These are phyloP conservation scores for Psilocybe cyanescens DNA, from an alignment of 768 basidiomycete species.

Conservation along the genomic window DNA sequence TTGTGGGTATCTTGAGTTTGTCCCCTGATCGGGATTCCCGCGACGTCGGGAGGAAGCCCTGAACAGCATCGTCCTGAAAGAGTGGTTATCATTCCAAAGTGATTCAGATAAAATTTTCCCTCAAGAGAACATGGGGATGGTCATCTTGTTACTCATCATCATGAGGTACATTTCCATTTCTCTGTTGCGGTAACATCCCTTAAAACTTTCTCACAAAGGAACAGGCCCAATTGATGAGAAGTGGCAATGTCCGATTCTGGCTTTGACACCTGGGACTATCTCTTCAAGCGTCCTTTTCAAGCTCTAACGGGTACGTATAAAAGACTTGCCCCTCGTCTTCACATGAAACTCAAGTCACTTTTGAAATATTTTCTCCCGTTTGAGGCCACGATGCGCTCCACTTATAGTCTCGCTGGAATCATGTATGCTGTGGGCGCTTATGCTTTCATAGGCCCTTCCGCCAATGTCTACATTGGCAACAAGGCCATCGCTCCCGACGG, in stretches of 20 bases:
- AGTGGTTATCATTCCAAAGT: not conserved
- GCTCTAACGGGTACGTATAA: not conserved
- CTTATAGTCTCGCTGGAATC: not conserved
- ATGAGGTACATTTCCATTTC: not conserved
- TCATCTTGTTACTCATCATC: not conserved
- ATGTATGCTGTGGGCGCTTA: not conserved
- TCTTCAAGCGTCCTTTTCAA: not conserved
- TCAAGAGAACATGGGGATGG: not conserved
- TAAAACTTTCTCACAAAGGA: slow-evolving; percentile 4
- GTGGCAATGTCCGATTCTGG: not conserved
- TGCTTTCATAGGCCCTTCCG: slow-evolving; percentile 22
- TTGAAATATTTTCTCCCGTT: not conserved
- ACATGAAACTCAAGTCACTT: too few species aligned
- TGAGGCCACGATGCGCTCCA: not conserved
- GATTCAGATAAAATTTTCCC: not conserved
- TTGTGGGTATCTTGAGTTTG: not conserved
- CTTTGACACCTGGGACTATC: not conserved
- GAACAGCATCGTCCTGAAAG: not conserved
- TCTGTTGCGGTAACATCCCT: not conserved
- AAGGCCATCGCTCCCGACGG: slow-evolving; percentile 19
- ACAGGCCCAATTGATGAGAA: not conserved
- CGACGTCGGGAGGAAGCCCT: not conserved
- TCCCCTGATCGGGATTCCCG: not conserved
- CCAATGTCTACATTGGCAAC: slow-evolving; percentile 16
- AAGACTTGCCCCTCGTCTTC: not conserved